Conservation (phyloP, 306 rosid species). For the Styphnolobium japonicum region DNA sequence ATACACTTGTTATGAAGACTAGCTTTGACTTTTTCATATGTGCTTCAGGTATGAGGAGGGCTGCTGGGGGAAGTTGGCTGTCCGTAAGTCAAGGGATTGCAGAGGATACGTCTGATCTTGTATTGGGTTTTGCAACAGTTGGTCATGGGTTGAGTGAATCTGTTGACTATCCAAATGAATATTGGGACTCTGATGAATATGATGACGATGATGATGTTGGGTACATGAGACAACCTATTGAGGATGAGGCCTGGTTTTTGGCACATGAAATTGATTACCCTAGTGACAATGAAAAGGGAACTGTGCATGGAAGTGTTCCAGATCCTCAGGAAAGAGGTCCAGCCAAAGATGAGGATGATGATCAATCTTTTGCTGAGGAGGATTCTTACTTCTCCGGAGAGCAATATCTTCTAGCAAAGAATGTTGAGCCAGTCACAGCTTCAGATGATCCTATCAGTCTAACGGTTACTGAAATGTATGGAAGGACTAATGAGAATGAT, state of each 20-base stretch:
- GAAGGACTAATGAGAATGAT: slow-evolving; percentile 60
- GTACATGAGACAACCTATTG: slow-evolving; percentile 97
- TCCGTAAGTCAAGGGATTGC: slow-evolving; percentile 94
- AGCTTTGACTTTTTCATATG: slow-evolving; percentile 21
- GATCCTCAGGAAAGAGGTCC: slow-evolving; percentile 79
- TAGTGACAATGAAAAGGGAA: slow-evolving; percentile 94
- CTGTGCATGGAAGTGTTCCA: slow-evolving; percentile 82
- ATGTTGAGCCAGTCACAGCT: slow-evolving; percentile 61
- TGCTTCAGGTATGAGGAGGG: slow-evolving; percentile 76
- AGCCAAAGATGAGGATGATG: slow-evolving; percentile 87
- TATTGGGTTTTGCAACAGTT: slow-evolving; percentile 95
- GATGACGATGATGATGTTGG: slow-evolving; percentile 95
- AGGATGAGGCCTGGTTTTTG: slow-evolving; percentile 98
- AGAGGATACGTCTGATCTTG: slow-evolving; percentile 93
- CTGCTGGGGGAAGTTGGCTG: slow-evolving; percentile 82
- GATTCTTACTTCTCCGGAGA: slow-evolving; percentile 94
- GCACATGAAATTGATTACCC: slow-evolving; percentile 99
- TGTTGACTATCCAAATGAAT: slow-evolving; percentile 84
- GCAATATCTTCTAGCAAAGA: slow-evolving; percentile 71
- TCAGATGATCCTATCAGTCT: slow-evolving; percentile 73
- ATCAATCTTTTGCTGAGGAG: slow-evolving; percentile 95
- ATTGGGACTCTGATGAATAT: slow-evolving; percentile 99
- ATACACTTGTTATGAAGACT: neutral
- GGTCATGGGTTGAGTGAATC: slow-evolving; percentile 95
- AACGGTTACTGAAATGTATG: slow-evolving; percentile 69